Evolutionary conservation across 495 filamentous ascomycete species (phyloP).

Genomic region (Amniculicola lignicola): DNA sequence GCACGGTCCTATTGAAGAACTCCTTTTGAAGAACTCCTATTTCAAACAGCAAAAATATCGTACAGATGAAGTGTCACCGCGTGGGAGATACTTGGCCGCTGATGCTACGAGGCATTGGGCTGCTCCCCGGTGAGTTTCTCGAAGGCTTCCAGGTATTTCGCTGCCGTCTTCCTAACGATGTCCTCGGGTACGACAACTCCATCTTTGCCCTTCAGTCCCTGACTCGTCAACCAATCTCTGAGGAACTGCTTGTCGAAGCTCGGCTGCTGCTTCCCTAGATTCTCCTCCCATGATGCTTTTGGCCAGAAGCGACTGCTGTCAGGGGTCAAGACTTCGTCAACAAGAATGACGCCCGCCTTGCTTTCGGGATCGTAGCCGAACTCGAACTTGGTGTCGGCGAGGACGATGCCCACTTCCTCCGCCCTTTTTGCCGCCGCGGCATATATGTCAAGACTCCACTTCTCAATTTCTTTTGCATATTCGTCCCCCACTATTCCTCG

Average conservation of each 20-base stretch:
- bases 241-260: conserved; percentile 92
- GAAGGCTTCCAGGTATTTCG: conserved; percentile 68
- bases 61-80: no score
- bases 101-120: conserved; percentile 10
- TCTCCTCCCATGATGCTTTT: conserved; percentile 62
- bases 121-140: conserved; percentile 61
- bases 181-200: conserved; percentile 66
- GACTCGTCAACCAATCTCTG: conserved; percentile 75
- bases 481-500: conserved; percentile 66
- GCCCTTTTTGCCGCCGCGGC: conserved; percentile 59
- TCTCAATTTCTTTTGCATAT: conserved; percentile 71
- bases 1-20: no score
- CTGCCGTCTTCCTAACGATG: conserved; percentile 59
- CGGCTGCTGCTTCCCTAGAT: conserved; percentile 63
- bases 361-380: conserved; percentile 68
- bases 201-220: conserved; percentile 68
- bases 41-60: no score
- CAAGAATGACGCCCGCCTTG: conserved; percentile 72
- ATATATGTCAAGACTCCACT: conserved; percentile 70
- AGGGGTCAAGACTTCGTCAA: conserved; percentile 88
- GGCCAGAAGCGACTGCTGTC: conserved; percentile 80
- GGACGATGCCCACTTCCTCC: conserved; percentile 75
- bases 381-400: conserved; percentile 87
- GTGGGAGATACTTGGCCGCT: no score
- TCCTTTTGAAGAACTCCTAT: no score